Conservation (phyloP, 129 eudicot species). For the Ambrosia trifida region DNA sequence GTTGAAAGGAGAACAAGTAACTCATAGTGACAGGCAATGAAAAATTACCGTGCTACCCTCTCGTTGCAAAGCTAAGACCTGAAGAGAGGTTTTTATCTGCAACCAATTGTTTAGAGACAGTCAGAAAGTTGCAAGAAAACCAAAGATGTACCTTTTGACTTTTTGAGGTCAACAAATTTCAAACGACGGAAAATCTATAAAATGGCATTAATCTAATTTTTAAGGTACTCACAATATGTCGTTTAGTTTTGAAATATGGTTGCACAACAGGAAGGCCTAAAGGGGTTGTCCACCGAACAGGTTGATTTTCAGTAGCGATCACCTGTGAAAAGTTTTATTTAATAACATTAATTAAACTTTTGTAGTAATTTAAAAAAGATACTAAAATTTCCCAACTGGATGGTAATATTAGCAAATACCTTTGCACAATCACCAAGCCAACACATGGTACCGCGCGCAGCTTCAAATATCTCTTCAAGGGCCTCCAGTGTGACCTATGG, state of each 20-base stretch:
- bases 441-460: slow-evolving; percentile 88
- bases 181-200: neutral
- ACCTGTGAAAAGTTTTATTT: slow-evolving; percentile 46
- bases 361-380: neutral
- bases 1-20: neutral
- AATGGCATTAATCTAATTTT: neutral
- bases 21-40: neutral
- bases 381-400: neutral
- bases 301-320: slow-evolving; percentile 84
- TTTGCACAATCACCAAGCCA: slow-evolving; percentile 99
- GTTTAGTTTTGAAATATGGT: slow-evolving; percentile 83
- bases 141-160: slow-evolving; percentile 18
- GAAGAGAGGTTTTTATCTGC: slow-evolving; percentile 92
- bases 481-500: slow-evolving; percentile 86
- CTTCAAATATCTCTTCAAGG: slow-evolving; percentile 88
- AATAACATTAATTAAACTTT: neutral
- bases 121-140: slow-evolving; percentile 6
- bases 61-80: slow-evolving; percentile 73
- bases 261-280: slow-evolving; percentile 96
- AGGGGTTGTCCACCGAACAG: slow-evolving; percentile 96
- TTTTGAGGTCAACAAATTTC: slow-evolving; percentile 19
- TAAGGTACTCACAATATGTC: slow-evolving; percentile 60
- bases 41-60: slow-evolving; percentile 68
- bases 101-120: slow-evolving; percentile 24
- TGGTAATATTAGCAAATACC: slow-evolving; percentile 40